These are phyloP conservation scores for Epithele typhae DNA, from an alignment of 768 basidiomycete genomes.

Conservation along the genomic window DNA sequence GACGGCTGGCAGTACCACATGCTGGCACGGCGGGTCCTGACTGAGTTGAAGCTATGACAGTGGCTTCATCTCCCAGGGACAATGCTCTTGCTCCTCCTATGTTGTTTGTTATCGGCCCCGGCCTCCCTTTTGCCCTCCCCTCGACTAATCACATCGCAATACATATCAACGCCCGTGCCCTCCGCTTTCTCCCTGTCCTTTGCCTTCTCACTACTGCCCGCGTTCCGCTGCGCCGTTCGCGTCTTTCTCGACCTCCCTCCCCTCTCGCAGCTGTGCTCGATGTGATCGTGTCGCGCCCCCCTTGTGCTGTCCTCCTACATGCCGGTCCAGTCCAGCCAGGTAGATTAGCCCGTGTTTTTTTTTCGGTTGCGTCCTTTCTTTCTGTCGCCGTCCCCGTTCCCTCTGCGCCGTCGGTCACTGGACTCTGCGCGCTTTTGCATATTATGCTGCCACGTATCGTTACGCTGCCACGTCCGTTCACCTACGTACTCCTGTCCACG, in stretches of 20 bases:
- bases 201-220: constrained; percentile 3
- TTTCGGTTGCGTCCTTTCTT: too few species aligned
- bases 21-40: constrained; percentile 84
- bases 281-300: too few species aligned
- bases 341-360: too few species aligned
- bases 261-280: too few species aligned
- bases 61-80: constrained; percentile 5
- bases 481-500: neutral
- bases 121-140: neutral
- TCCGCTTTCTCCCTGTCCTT: neutral
- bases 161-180: neutral
- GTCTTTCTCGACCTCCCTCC: too few species aligned
- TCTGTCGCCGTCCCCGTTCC: too few species aligned
- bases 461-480: neutral
- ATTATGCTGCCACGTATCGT: constrained; percentile 13
- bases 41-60: constrained; percentile 75
- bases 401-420: constrained; percentile 6
- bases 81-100: neutral
- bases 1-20: constrained; percentile 98
- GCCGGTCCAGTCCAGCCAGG: too few species aligned
- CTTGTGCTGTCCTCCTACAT: too few species aligned
- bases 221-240: neutral
- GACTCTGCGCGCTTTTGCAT: constrained; percentile 16
- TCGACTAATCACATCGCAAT: constrained; percentile 13
- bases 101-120: too few species aligned